Base-by-base conservation (phyloP, 371 early-diverging fungal genomes). In the Mortierella sp. region DNA sequence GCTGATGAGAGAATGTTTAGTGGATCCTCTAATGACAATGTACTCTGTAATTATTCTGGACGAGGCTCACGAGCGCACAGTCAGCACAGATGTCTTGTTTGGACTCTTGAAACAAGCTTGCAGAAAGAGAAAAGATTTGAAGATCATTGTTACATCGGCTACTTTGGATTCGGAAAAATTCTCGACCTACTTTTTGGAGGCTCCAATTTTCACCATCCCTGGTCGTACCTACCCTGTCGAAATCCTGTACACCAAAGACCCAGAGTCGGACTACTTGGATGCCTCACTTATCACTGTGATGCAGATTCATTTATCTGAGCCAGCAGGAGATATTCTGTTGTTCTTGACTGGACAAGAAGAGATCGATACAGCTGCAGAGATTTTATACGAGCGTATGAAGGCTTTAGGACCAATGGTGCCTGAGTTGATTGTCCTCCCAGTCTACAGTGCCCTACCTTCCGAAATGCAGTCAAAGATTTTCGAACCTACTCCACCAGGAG, bases 261-360 rank as follows among this genome's bases (percentile, higher is more conserved):
- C 98, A 1, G 98, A 96, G 86, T 70, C 91, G 0, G 99, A 98
- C 75, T 98, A 98, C 81, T 81, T 98, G 66, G 97, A 98, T 70
- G 92, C 95, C 23, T 93, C 97, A 2, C 75, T 98, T 63, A 94
- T 95, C 73, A 96, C 98, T 0, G 95, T 97, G 7, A 96, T 98
- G 96, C 96, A 97, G 82, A 98, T 99, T 68, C 98, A 98, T 75
- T 81, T 98, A 68, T 92, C 94, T 6, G 97, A 98, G 86, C 97
- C 97, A 4, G 93, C 97, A 3, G 99, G 98, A 69, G 98, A 99
- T 79, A 93, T 99, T 72, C 85, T 99, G n/a, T 87, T 99, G 32
- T 99, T 99, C 83, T 86, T 99, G 72, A 99, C 99, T 0, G 98
- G 99, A 83, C 97, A 98, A 86, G 98, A 98, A 84, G 99, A 99